phyloP scores from a whole-genome alignment of 2,329 filamentous ascomycete genomes.

The Apiospora saccharicola region DNA sequence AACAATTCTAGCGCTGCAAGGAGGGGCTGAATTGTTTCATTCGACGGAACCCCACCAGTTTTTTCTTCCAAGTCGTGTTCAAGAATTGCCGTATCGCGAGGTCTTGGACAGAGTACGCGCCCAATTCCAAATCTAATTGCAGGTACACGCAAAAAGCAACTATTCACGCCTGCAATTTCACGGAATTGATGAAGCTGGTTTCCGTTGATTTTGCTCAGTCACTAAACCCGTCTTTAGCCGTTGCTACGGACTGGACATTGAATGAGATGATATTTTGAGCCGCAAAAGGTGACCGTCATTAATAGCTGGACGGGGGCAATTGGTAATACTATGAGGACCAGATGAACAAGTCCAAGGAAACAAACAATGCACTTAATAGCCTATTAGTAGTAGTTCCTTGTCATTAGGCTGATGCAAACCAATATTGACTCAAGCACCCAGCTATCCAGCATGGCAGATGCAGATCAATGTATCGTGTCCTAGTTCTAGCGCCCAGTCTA shows the following conservation, averaged over 20 bases:
- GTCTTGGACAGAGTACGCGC: background rate
- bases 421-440: background rate
- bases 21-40: background rate
- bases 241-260: background rate
- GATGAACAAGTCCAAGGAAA: background rate
- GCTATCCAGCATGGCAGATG: background rate
- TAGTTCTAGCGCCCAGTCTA: background rate
- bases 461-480: constrained; percentile 8
- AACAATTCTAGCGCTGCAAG: constrained; percentile 20
- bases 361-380: background rate
- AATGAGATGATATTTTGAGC: background rate
- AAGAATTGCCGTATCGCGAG: background rate
- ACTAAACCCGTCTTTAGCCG: background rate
- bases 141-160: background rate
- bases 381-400: background rate
- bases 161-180: background rate
- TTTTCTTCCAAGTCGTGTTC: background rate
- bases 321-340: background rate
- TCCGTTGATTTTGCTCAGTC: background rate
- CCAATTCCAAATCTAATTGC: background rate
- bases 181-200: background rate
- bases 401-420: background rate
- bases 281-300: background rate
- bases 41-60: constrained; percentile 15
- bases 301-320: too few species aligned